Evolutionary conservation across 805 yeast genomes (phyloP).

Genomic region (Brettanomyces nanus): DNA sequence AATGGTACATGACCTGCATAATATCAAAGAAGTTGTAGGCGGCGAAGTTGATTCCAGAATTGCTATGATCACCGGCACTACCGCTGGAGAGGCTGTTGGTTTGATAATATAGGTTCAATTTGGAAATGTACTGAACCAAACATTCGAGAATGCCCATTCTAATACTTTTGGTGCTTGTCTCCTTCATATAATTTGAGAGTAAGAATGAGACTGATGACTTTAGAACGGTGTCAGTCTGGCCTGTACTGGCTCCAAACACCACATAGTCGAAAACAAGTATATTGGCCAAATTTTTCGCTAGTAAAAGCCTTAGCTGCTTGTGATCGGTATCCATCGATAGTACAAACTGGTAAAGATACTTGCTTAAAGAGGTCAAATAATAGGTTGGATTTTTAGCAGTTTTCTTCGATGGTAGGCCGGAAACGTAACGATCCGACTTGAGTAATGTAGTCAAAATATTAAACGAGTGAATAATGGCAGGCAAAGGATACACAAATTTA

Average conservation of each 20-base stretch:
- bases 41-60: constrained; percentile 24
- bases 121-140: constrained; percentile 23
- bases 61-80: too few species aligned
- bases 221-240: constrained; percentile 19
- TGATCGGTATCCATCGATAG: constrained; percentile 20
- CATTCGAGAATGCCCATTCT: constrained; percentile 21
- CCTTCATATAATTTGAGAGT: not conserved
- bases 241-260: constrained; percentile 20
- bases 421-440: constrained; percentile 24
- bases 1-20: constrained; percentile 16
- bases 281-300: constrained; percentile 25
- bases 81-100: constrained; percentile 21
- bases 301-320: constrained; percentile 21
- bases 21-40: constrained; percentile 22
- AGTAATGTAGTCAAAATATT: constrained; percentile 22
- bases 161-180: not conserved
- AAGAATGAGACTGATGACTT: constrained; percentile 14
- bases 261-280: constrained; percentile 25
- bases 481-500: constrained; percentile 23
- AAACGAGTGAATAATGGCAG: constrained; percentile 22
- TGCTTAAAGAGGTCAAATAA: constrained; percentile 17
- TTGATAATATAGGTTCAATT: constrained; percentile 23
- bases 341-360: constrained; percentile 14
- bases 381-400: constrained; percentile 11
- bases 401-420: constrained; percentile 19